Conservation (phyloP, 345 rosid genomes). For the Rhizophora apiculata region DNA sequence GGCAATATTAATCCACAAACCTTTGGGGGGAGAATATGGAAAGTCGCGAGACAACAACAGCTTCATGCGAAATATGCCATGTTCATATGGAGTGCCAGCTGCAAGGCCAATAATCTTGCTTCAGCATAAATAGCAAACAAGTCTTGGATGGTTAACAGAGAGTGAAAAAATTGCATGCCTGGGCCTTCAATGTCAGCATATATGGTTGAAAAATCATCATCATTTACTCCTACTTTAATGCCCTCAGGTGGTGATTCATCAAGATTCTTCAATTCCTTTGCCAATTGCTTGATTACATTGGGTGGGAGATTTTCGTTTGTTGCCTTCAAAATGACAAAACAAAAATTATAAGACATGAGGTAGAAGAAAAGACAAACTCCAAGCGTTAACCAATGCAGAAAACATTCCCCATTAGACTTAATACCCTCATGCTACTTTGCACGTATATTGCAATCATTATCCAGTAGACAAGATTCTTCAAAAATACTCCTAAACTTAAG, state of each 20-base stretch:
- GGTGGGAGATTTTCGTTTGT: slow-evolving; percentile 99
- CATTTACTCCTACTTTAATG: slow-evolving; percentile 90
- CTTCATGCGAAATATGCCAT: slow-evolving; percentile 96
- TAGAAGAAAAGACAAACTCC: neutral
- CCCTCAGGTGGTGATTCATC: slow-evolving; percentile 99
- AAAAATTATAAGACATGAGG: neutral
- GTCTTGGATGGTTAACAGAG: neutral
- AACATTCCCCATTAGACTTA: neutral
- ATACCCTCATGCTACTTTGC: too few species aligned
- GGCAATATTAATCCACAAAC: slow-evolving; percentile 30
- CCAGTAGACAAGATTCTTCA: too few species aligned
- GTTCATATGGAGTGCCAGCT: slow-evolving; percentile 98
- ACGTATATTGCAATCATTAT: too few species aligned
- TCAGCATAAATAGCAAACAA: slow-evolving; percentile 6
- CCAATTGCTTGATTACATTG: slow-evolving; percentile 93
- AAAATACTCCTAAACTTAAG: too few species aligned
- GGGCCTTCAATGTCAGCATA: slow-evolving; percentile 99
- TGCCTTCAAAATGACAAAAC: slow-evolving; percentile 42
- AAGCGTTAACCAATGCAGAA: neutral
- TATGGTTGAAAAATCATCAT: slow-evolving; percentile 85
- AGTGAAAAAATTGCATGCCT: slow-evolving; percentile 39
- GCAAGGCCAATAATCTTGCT: slow-evolving; percentile 29
- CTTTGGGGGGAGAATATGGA: slow-evolving; percentile 94
- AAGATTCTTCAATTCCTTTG: slow-evolving; percentile 89
- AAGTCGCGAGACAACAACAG: slow-evolving; percentile 78